These are phyloP conservation scores for Aspergillus hiratsukae DNA, from an alignment of 2,329 filamentous ascomycete genomes.

Conservation along the genomic window DNA sequence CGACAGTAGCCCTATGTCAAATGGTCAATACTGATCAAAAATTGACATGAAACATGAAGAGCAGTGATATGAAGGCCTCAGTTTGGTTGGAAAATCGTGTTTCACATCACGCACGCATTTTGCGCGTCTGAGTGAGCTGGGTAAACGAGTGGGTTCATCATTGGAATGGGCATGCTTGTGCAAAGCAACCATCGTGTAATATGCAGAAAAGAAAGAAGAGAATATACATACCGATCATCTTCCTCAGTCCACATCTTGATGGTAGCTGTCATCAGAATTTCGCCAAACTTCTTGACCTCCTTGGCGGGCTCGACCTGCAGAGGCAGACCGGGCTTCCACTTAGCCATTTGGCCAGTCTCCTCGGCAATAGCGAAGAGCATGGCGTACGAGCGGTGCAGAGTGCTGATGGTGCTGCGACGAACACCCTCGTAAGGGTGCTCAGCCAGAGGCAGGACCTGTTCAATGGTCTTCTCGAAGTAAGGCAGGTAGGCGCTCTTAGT, in stretches of 20 bases:
- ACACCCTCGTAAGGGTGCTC: slow-evolving; percentile 92
- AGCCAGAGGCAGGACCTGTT: slow-evolving; percentile 71
- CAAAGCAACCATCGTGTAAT: slow-evolving; percentile 7
- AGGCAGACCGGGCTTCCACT: slow-evolving; percentile 87
- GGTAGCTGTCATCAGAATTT: slow-evolving; percentile 79
- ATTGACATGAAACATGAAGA: slow-evolving; percentile 13
- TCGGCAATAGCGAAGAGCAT: slow-evolving; percentile 86
- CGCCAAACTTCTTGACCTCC: slow-evolving; percentile 78
- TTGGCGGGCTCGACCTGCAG: slow-evolving; percentile 71
- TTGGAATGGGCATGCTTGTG: slow-evolving; percentile 24
- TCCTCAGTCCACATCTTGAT: slow-evolving; percentile 85
- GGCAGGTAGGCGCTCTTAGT: slow-evolving; percentile 74
- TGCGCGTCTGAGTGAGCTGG: slow-evolving; percentile 99
- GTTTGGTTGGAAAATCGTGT: slow-evolving; percentile 55
- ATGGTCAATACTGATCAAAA: slow-evolving; percentile 40
- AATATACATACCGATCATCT: slow-evolving; percentile 75
- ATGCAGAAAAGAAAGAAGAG: slow-evolving; percentile 16
- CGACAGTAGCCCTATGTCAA: slow-evolving; percentile 68
- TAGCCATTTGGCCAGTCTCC: slow-evolving; percentile 67
- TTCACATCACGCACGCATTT: slow-evolving; percentile 83
- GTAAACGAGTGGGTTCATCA: slow-evolving; percentile 90
- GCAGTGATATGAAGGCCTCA: slow-evolving; percentile 32
- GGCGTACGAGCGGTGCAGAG: slow-evolving; percentile 88
- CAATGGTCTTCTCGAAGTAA: slow-evolving; percentile 84
- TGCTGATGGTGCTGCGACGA: slow-evolving; percentile 85